A percentile compares a stretch with the other conserved stretches of the same genome.
Evolutionary conservation across 2,329 filamentous ascomycete species (phyloP).

Genomic region (Alternaria viburni): DNA sequence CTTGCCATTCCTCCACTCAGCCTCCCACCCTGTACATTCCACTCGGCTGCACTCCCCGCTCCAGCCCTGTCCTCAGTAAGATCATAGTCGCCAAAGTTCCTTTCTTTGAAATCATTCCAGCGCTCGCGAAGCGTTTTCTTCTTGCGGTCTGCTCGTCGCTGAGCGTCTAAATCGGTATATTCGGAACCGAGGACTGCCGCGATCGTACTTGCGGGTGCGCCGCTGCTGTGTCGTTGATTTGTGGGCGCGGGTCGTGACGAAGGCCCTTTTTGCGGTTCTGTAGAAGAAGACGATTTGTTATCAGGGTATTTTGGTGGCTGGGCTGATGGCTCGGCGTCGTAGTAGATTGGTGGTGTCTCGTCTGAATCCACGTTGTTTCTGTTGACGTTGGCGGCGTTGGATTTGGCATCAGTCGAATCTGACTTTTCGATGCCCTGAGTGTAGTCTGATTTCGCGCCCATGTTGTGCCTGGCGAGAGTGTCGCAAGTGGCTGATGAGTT

Average conservation of each 20-base stretch:
- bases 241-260: not conserved
- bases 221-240: slow-evolving; percentile 1
- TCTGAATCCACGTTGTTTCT: not conserved
- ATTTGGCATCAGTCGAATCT: not conserved
- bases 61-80: not conserved
- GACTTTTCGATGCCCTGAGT: not conserved
- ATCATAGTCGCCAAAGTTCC: slow-evolving; percentile 4
- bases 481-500: not conserved
- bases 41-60: slow-evolving; percentile 1
- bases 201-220: slow-evolving; percentile 5
- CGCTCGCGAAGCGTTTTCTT: slow-evolving; percentile 12
- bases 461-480: not conserved
- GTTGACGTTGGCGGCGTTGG: not conserved
- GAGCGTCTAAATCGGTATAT: slow-evolving; percentile 8
- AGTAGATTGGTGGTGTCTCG: slow-evolving; percentile 5
- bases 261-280: not conserved
- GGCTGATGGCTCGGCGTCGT: slow-evolving; percentile 14
- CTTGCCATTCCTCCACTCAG: not conserved
- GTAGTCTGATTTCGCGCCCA: not conserved
- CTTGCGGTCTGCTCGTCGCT: slow-evolving; percentile 11
- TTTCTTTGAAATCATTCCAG: slow-evolving; percentile 14
- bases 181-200: slow-evolving; percentile 9
- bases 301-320: slow-evolving; percentile 11
- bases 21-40: slow-evolving; percentile 11
- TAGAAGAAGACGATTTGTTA: not conserved